Evolutionary conservation across 2,329 filamentous ascomycete genomes (phyloP).

Genomic region (Paramyrothecium roridum): DNA sequence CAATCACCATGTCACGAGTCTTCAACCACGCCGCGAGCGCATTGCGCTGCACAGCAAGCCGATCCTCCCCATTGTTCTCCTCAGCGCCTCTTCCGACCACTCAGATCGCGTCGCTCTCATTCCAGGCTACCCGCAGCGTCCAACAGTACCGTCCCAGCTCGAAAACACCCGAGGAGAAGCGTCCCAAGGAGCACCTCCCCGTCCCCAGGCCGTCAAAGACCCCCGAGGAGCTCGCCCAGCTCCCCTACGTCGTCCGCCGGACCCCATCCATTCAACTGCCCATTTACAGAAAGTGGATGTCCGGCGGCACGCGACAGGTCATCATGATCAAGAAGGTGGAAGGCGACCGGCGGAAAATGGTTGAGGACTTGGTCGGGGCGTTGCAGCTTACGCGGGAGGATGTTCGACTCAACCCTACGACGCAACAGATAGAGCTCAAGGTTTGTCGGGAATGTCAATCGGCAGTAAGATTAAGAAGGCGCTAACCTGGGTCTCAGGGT

Average conservation of each 20-base stretch:
- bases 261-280: constrained; percentile 69
- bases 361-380: constrained; percentile 57
- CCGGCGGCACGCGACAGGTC: constrained; percentile 71
- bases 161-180: constrained; percentile 13
- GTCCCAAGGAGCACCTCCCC: constrained; percentile 19
- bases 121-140: constrained; percentile 15
- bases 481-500: constrained; percentile 23
- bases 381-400: constrained; percentile 55
- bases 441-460: constrained; percentile 37
- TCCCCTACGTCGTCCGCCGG: constrained; percentile 68
- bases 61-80: constrained; percentile 3
- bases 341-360: constrained; percentile 64
- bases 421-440: constrained; percentile 72
- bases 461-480: neutral
- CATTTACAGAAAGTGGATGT: constrained; percentile 72
- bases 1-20: constrained; percentile 21
- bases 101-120: constrained; percentile 14
- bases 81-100: constrained; percentile 11
- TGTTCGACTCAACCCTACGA: constrained; percentile 56
- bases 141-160: constrained; percentile 9
- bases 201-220: constrained; percentile 26
- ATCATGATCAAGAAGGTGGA: constrained; percentile 78
- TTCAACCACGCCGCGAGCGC: constrained; percentile 10
- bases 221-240: constrained; percentile 20
- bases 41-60: neutral